A percentile compares a stretch with the other conserved stretches of the same genome.
Conservation (phyloP, 73 alveolate species). For the Symbiodinium natans region DNA sequence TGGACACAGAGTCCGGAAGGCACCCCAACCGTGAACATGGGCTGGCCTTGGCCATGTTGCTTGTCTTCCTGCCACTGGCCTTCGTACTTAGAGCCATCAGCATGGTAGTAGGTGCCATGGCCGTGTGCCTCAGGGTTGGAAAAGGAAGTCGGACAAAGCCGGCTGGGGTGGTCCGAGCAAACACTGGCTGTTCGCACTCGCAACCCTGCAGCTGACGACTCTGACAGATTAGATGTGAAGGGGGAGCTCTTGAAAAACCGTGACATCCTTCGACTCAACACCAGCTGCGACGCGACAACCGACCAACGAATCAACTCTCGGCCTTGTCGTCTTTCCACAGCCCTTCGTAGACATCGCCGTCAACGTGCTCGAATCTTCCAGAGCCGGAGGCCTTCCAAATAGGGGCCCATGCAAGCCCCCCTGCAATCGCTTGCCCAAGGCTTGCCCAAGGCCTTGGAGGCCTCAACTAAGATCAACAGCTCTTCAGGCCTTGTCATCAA, state of each 20-base stretch:
- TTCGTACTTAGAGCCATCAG: slow-evolving; percentile 89
- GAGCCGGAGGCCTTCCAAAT: slow-evolving; percentile 65
- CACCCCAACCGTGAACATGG: not conserved
- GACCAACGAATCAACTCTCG: no score
- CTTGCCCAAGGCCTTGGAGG: not conserved
- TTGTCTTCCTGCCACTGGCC: slow-evolving; percentile 94
- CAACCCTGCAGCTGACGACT: no score
- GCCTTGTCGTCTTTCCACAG: slow-evolving; percentile 92
- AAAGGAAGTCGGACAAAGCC: no score
- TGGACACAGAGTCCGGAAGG: not conserved
- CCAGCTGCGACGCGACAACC: no score
- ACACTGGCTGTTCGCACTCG: no score
- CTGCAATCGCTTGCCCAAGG: not conserved
- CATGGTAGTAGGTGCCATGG: slow-evolving; percentile 77
- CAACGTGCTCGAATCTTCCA: slow-evolving; percentile 93
- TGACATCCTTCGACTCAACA: no score
- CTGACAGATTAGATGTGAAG: no score
- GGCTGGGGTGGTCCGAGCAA: no score
- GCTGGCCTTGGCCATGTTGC: slow-evolving; percentile 93
- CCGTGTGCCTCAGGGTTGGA: slow-evolving; percentile 54
- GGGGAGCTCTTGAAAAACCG: no score
- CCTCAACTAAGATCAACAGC: not conserved
- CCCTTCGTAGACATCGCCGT: slow-evolving; percentile 90
- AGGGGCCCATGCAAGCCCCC: not conserved
- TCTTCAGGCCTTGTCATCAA: slow-evolving; percentile 40